Evolutionary conservation across 345 rosid species (phyloP).

Genomic region (Gossypium thurberi): DNA sequence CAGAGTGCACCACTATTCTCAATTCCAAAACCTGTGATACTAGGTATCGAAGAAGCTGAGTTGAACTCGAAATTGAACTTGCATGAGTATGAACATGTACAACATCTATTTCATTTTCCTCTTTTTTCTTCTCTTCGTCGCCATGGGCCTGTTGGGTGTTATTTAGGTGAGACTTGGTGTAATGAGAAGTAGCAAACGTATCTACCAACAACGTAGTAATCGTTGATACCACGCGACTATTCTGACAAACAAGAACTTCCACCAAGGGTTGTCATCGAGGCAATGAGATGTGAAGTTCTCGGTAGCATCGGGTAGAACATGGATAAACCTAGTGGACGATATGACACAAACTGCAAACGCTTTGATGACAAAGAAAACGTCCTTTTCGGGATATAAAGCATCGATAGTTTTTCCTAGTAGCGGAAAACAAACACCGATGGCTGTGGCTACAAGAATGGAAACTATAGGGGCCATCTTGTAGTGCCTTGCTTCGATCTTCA

Average conservation of each 20-base stretch:
- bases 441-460: constrained; percentile 41
- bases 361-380: constrained; percentile 40
- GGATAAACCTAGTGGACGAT: constrained; percentile 43
- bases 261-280: constrained; percentile 39
- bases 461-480: constrained; percentile 39
- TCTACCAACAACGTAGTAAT: constrained; percentile 46
- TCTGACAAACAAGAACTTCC: constrained; percentile 33
- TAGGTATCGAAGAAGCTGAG: not conserved
- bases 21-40: not conserved
- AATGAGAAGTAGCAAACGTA: constrained; percentile 38
- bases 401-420: constrained; percentile 31
- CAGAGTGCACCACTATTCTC: not conserved
- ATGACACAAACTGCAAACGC: constrained; percentile 56
- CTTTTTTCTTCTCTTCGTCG: not conserved
- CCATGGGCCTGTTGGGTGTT: not conserved
- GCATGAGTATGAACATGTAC: not conserved
- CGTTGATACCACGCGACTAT: constrained; percentile 8
- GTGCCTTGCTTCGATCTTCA: not conserved
- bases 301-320: constrained; percentile 49
- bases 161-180: not conserved
- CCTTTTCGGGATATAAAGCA: constrained; percentile 34
- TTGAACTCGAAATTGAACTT: not conserved
- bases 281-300: constrained; percentile 40
- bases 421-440: constrained; percentile 44
- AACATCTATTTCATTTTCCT: not conserved